Evolutionary conservation across 176 grass and related monocot species (phyloP), one percentile per base, ranked within the genome.

Genomic region (Phoenix roebelenii): DNA sequence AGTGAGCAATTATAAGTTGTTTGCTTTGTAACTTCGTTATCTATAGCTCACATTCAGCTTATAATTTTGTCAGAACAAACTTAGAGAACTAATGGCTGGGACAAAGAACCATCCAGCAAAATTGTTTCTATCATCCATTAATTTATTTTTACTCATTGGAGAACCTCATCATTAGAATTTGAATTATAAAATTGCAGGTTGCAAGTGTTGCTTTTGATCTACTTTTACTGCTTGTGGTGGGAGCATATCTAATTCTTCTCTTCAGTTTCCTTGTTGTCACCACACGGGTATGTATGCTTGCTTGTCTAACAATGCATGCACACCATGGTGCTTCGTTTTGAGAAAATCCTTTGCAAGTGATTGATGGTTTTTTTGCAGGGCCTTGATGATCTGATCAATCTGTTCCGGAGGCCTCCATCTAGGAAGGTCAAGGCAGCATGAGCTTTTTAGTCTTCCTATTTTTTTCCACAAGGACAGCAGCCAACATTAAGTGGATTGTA

Each of bases 341-440:
- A 49, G 22, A 3, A 30, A 63, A 63, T 9, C 5, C 20, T 49
- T 18, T 59, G 63, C 18, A 9, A 19, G 4, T n/a, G 16, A 44
- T 22, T 54, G 9, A 19, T 55, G n/a, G 22, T 64, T 54, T 49
- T 54, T 58, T 54, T 18, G 1, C 81, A 98, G 94, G 94, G 94
- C 71, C 76, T 98, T 29, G 93, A 98, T 68, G 93, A 98, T 81
- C 93, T 98, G 18, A 91, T 98, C 22, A 91, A 88, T 76, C 92
- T 98, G 73, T 85, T 98, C 58, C 84, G 88, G 32, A 81, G 93
- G 7, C 87, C 93, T 30, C 79, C 84, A 16, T 79, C 77, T 23
- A 84, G 93, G 26, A 98, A 98, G 69, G 57, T 75, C 20, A 98
- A 98, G 74, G 78, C 81, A 61, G 76, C 82, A 68, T 98, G 65